Conservation (phyloP, 2,329 filamentous ascomycete genomes). For the Plectosphaerella cucumerina region DNA sequence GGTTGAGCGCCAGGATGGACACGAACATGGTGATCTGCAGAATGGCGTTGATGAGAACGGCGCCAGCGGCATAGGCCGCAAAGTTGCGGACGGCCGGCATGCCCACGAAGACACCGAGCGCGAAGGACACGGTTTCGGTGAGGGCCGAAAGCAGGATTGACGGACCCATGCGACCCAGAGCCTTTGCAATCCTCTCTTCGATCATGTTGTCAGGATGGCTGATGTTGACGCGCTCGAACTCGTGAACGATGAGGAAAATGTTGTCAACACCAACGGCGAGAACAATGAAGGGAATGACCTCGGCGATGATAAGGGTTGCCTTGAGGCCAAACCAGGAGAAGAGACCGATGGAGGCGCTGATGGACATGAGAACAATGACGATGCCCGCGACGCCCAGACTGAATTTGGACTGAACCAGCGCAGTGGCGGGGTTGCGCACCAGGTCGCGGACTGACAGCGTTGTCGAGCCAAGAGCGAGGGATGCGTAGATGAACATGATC, state of each 20-base stretch:
- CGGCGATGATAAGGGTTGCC: conserved; percentile 94
- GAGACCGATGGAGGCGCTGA: conserved; percentile 88
- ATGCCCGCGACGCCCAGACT: conserved; percentile 93
- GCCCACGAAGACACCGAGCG: conserved; percentile 86
- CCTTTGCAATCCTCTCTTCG: conserved; percentile 78
- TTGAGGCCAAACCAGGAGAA: conserved; percentile 92
- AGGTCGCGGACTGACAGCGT: conserved; percentile 74
- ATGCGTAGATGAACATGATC: conserved; percentile 98
- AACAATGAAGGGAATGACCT: conserved; percentile 97
- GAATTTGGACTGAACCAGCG: conserved; percentile 94
- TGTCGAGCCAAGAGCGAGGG: conserved; percentile 84
- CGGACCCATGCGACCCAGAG: conserved; percentile 93
- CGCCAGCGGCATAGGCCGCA: conserved; percentile 91
- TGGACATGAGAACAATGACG: conserved; percentile 94
- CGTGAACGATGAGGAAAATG: conserved; percentile 97
- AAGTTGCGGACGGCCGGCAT: conserved; percentile 99
- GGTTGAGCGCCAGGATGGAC: conserved; percentile 85
- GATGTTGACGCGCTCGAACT: conserved; percentile 91
- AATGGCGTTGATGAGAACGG: conserved; percentile 95
- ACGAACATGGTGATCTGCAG: conserved; percentile 97
- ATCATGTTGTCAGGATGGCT: conserved; percentile 87
- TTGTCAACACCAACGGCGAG: conserved; percentile 97
- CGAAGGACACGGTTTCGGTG: conserved; percentile 91
- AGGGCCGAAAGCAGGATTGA: conserved; percentile 94
- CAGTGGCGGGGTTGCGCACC: conserved; percentile 74